A percentile compares a stretch with the other conserved stretches of the same genome.
Conservation (phyloP, 441 rosid species). For the Croton laevigatus region DNA sequence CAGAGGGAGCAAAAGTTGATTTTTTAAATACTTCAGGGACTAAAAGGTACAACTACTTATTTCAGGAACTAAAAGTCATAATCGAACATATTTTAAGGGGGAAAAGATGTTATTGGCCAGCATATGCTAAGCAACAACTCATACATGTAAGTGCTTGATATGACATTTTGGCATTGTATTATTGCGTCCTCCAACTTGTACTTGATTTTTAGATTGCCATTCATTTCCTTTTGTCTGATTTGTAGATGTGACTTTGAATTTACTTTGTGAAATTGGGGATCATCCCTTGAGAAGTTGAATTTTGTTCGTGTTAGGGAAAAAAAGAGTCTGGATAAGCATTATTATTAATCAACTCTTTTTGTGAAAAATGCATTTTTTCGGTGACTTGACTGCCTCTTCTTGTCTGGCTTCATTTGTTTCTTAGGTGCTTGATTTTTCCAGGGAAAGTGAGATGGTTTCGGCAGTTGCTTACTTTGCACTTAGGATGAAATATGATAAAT, state of each 20-base stretch:
- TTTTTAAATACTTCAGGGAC: too few species aligned
- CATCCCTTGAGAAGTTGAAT: conserved; percentile 6
- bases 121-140: conserved; percentile 21
- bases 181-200: conserved; percentile 22
- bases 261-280: not conserved
- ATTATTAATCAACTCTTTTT: not conserved
- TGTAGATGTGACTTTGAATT: conserved; percentile 13
- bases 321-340: conserved; percentile 3
- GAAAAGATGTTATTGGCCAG: too few species aligned
- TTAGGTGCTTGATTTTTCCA: not conserved
- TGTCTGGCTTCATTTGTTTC: not conserved
- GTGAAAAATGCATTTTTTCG: not conserved
- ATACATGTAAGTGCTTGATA: conserved; percentile 15
- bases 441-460: not conserved
- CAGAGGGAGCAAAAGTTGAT: too few species aligned
- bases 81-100: too few species aligned
- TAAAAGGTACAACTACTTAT: too few species aligned
- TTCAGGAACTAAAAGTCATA: too few species aligned
- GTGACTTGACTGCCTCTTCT: not conserved
- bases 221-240: conserved; percentile 13
- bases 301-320: not conserved
- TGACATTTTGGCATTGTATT: conserved; percentile 24
- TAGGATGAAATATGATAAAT: not conserved
- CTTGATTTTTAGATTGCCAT: conserved; percentile 13
- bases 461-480: not conserved